phyloP scores from a whole-genome alignment of 2,329 filamentous ascomycete genomes.

The Chaetomiaceae sp. region DNA sequence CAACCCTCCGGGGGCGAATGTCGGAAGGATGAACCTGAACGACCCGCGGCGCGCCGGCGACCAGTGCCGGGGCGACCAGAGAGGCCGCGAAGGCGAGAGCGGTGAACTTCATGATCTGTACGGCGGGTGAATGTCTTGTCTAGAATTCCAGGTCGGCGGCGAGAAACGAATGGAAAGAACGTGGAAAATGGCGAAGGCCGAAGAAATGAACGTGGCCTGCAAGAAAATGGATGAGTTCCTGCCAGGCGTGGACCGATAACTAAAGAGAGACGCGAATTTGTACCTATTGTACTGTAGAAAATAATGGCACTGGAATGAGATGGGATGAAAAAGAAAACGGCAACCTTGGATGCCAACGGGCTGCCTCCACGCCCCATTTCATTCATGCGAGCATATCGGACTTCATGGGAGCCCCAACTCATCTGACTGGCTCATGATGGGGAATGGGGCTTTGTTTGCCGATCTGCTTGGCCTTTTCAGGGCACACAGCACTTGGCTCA shows the following conservation, averaged over 20 bases:
- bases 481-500: background rate
- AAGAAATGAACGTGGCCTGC: background rate
- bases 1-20: constrained; percentile 35
- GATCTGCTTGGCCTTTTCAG: background rate
- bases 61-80: constrained; percentile 16
- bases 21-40: constrained; percentile 27
- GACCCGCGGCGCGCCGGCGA: constrained; percentile 30
- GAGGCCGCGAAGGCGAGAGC: constrained; percentile 33
- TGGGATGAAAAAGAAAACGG: background rate
- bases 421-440: no score
- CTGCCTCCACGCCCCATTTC: background rate
- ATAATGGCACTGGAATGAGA: background rate
- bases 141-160: constrained; percentile 7
- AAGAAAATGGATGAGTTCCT: background rate
- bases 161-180: background rate
- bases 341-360: background rate
- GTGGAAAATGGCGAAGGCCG: background rate
- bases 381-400: background rate
- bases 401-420: background rate
- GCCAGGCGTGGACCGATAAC: background rate
- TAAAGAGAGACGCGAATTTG: background rate
- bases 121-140: background rate
- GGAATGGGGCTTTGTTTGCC: background rate
- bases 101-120: constrained; percentile 33
- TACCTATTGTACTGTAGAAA: no score